Conservation (phyloP, 495 filamentous ascomycete species). For the Tuber umbilicatum region DNA sequence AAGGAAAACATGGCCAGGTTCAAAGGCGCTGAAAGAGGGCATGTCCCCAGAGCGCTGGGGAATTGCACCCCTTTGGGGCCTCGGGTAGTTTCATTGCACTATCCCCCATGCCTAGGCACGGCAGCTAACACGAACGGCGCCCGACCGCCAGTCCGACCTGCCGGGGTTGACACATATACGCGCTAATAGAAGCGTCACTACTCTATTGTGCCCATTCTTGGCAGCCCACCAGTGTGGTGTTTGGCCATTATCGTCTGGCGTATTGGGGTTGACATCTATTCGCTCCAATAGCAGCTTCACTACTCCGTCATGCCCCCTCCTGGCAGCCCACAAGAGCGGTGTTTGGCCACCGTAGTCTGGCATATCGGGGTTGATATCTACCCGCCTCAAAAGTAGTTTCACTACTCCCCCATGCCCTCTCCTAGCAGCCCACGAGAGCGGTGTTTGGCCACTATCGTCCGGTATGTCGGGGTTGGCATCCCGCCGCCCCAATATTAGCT, state of each 20-base stretch:
- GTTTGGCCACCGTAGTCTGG: neutral
- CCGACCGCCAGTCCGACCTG: no score
- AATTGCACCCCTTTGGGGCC: neutral
- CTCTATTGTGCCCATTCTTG: no score
- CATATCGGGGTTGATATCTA: neutral
- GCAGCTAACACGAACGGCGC: no score
- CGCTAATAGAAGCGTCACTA: neutral
- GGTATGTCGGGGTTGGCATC: neutral
- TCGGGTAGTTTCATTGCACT: neutral
- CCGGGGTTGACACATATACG: no score
- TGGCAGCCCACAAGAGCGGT: neutral
- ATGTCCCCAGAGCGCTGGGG: neutral
- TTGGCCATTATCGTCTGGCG: no score
- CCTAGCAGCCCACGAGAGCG: neutral
- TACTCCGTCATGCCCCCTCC: neutral
- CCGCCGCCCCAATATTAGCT: neutral
- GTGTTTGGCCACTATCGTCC: neutral
- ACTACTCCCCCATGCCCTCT: neutral
- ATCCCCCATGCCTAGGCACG: neutral
- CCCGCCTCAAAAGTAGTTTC: neutral
- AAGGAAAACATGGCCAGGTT: neutral
- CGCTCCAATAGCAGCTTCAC: neutral
- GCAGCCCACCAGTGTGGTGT: no score
- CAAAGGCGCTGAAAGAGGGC: neutral
- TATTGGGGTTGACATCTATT: neutral